phyloP scores from a whole-genome alignment of 2,329 filamentous ascomycete species.

The Colletotrichum salicis region DNA sequence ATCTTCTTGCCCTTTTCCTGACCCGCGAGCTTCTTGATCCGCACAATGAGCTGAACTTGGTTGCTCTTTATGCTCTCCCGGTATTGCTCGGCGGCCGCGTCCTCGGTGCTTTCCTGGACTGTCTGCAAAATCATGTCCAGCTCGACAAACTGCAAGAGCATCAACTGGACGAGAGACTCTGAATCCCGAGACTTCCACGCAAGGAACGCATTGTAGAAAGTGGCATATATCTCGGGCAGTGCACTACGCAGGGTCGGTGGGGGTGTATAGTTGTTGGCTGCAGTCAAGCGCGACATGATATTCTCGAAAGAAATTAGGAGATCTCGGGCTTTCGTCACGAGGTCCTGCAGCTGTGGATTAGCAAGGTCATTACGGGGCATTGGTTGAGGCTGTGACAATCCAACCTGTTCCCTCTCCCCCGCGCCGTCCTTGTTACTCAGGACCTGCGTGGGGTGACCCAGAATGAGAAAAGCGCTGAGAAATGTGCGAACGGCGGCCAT shows the following conservation, averaged over 20 bases:
- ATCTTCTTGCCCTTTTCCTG: constrained; percentile 75
- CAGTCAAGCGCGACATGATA: constrained; percentile 72
- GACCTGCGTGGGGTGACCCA: constrained; percentile 82
- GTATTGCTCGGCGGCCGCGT: constrained; percentile 80
- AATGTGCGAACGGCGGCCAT: constrained; percentile 80
- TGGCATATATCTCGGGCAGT: constrained; percentile 76
- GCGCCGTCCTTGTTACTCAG: constrained; percentile 76
- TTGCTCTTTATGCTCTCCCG: constrained; percentile 83
- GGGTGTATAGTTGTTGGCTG: constrained; percentile 74
- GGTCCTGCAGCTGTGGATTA: constrained; percentile 73
- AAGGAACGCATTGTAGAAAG: constrained; percentile 82
- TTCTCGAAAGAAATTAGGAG: constrained; percentile 82
- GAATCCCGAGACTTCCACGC: constrained; percentile 87
- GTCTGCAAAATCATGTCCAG: constrained; percentile 86
- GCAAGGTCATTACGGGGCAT: constrained; percentile 64
- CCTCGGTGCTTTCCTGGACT: constrained; percentile 80
- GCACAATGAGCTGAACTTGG: constrained; percentile 80
- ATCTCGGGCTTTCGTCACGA: constrained; percentile 82
- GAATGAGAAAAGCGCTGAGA: constrained; percentile 81
- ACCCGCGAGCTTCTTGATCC: constrained; percentile 82
- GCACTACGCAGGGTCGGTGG: constrained; percentile 70
- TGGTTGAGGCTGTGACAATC: constrained; percentile 53
- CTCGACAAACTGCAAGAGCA: constrained; percentile 88
- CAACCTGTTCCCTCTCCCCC: constrained; percentile 67
- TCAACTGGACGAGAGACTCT: constrained; percentile 80